Evolutionary conservation across 805 yeast genomes (phyloP).

Genomic region (Candida morakotiae): DNA sequence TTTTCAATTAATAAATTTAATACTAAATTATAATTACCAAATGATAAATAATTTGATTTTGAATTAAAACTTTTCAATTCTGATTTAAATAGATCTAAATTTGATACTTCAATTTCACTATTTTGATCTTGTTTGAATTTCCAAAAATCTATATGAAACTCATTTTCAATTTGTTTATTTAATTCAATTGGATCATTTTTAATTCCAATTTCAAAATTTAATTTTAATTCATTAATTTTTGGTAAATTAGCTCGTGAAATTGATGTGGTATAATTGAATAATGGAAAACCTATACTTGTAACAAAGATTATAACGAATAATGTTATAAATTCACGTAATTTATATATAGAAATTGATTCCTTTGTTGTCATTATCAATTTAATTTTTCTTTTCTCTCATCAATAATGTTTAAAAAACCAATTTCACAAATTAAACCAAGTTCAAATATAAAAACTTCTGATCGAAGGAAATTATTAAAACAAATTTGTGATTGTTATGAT

Average conservation of each 20-base stretch:
- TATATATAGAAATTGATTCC: constrained; percentile 2
- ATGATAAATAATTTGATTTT: not conserved
- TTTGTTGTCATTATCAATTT: constrained; percentile 1
- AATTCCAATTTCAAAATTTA: constrained; percentile 2
- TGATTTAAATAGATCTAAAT: not conserved
- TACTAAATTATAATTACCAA: constrained; percentile 67
- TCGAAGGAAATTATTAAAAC: constrained; percentile 49
- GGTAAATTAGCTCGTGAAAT: constrained; percentile 64
- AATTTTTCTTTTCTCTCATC: not conserved
- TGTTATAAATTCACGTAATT: constrained; percentile 11
- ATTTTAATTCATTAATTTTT: not conserved
- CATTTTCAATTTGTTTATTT: not conserved
- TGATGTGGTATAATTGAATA: constrained; percentile 58
- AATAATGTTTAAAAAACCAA: constrained; percentile 56
- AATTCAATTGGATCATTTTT: not conserved
- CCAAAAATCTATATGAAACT: not conserved
- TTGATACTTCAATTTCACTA: not conserved
- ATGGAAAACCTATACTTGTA: constrained; percentile 47
- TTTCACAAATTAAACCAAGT: constrained; percentile 64
- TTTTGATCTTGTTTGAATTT: not conserved
- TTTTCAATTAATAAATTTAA: constrained; percentile 71
- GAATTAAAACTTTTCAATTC: not conserved
- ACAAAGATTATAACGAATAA: constrained; percentile 12
- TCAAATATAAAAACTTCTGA: constrained; percentile 83
- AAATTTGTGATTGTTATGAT: constrained; percentile 39